These are phyloP conservation scores for Xylaria hypoxylon DNA, from an alignment of 2,329 filamentous ascomycete species.

Conservation along the genomic window DNA sequence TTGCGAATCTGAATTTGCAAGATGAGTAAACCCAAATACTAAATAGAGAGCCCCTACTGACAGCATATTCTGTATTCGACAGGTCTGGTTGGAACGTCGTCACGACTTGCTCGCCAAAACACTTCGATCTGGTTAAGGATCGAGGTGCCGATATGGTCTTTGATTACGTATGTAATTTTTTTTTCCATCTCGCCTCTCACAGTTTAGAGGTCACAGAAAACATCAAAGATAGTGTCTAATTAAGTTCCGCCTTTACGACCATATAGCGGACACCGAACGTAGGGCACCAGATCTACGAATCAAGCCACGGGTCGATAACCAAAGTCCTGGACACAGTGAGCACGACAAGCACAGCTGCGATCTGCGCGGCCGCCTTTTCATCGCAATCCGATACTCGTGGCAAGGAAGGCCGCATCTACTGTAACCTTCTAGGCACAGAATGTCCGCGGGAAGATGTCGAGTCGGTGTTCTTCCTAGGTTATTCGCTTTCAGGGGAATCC, in stretches of 20 bases:
- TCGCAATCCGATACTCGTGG: not conserved
- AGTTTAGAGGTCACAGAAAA: not conserved
- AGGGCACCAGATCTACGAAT: slow-evolving; percentile 20
- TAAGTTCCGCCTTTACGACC: not conserved
- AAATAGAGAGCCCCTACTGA: not conserved
- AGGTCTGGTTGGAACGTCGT: slow-evolving; percentile 26
- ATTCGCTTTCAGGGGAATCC: slow-evolving; percentile 18
- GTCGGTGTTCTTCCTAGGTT: slow-evolving; percentile 13
- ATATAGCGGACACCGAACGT: slow-evolving; percentile 13
- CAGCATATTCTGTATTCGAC: not conserved
- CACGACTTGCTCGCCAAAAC: slow-evolving; percentile 25
- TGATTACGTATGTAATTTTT: slow-evolving; percentile 25
- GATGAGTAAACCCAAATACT: not conserved
- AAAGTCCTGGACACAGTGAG: slow-evolving; percentile 24
- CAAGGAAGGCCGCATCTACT: slow-evolving; percentile 9
- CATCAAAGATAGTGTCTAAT: not conserved
- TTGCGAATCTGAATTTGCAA: not conserved
- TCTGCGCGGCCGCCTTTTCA: slow-evolving; percentile 22
- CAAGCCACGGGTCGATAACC: slow-evolving; percentile 16
- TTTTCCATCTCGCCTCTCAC: not conserved
- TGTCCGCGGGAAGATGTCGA: slow-evolving; percentile 21
- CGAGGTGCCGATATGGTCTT: slow-evolving; percentile 23
- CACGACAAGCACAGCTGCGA: slow-evolving; percentile 17
- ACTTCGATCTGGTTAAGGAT: slow-evolving; percentile 20
- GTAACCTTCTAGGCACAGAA: slow-evolving; percentile 11